phyloP scores from a whole-genome alignment of 2,329 filamentous ascomycete genomes.

The Thielaviopsis punctulata region DNA sequence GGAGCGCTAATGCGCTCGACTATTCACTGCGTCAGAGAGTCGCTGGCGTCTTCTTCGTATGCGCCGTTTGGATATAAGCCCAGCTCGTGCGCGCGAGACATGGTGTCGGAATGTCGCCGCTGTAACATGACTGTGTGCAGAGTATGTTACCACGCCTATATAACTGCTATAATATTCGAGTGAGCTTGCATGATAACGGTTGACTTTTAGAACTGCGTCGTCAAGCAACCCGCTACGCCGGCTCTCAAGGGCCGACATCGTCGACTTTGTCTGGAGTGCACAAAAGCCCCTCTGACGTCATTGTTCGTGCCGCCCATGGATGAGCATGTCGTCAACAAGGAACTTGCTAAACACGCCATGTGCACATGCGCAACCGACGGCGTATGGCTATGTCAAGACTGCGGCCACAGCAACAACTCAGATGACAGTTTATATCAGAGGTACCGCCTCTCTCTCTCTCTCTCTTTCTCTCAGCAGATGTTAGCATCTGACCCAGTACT shows the following conservation, averaged over 20 bases:
- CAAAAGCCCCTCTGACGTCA: constrained; percentile 47
- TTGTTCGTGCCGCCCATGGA: constrained; percentile 30
- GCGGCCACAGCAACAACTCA: constrained; percentile 52
- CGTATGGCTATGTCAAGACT: constrained; percentile 76
- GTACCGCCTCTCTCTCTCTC: constrained; percentile 21
- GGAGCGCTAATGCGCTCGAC: constrained; percentile 55
- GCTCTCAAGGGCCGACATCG: constrained; percentile 61
- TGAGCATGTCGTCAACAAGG: constrained; percentile 29
- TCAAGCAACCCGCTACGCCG: constrained; percentile 57
- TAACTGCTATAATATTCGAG: too few relatives aligned
- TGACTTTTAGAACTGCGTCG: constrained; percentile 59
- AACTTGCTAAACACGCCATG: constrained; percentile 37
- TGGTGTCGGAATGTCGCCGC: constrained; percentile 67
- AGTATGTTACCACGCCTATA: constrained; percentile 32
- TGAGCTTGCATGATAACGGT: too few relatives aligned
- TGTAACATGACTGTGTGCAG: constrained; percentile 67
- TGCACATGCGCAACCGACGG: constrained; percentile 36
- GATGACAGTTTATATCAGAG: constrained; percentile 41
- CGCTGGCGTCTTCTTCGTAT: constrained; percentile 35
- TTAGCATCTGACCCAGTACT: too few relatives aligned
- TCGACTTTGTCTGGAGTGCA: constrained; percentile 61
- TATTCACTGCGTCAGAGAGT: constrained; percentile 64
- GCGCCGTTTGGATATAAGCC: constrained; percentile 48
- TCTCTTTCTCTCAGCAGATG: not conserved
- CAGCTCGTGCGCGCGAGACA: constrained; percentile 66